Conservation (phyloP, 345 rosid species). For the Eucalyptus coolabah region DNA sequence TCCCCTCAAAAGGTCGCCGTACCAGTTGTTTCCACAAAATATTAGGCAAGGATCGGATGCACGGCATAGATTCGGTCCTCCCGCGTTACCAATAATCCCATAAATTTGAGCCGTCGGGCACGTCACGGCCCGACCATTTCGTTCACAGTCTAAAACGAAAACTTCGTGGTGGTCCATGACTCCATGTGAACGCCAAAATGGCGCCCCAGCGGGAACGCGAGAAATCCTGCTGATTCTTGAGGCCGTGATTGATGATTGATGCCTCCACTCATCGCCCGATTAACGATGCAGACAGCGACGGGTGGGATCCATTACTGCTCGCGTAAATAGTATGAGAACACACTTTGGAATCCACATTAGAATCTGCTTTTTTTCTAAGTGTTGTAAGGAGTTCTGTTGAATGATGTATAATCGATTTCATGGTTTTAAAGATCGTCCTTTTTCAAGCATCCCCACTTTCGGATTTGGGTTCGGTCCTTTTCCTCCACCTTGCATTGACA, state of each 20-base stretch:
- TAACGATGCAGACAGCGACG: not conserved
- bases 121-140: not conserved
- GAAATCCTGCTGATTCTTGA: not conserved
- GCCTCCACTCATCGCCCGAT: not conserved
- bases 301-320: not conserved
- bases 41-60: not conserved
- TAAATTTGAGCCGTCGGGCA: not conserved
- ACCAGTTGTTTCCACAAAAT: not conserved
- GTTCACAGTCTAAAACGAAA: not conserved
- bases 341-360: not conserved
- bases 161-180: not conserved
- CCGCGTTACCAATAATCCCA: not conserved
- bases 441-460: not conserved
- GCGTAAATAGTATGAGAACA: not conserved
- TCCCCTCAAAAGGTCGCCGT: not conserved
- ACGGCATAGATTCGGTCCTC: not conserved
- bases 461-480: not conserved
- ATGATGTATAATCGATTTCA: not conserved
- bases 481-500: not conserved
- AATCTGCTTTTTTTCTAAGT: not conserved
- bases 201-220: not conserved
- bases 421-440: not conserved
- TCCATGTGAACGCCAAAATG: not conserved
- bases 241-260: not conserved
- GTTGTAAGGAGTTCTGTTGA: not conserved